A percentile compares a stretch with the other conserved stretches of the same genome.
phyloP scores from a whole-genome alignment of 805 yeast species.

The Tetrapisispora arboricola region DNA sequence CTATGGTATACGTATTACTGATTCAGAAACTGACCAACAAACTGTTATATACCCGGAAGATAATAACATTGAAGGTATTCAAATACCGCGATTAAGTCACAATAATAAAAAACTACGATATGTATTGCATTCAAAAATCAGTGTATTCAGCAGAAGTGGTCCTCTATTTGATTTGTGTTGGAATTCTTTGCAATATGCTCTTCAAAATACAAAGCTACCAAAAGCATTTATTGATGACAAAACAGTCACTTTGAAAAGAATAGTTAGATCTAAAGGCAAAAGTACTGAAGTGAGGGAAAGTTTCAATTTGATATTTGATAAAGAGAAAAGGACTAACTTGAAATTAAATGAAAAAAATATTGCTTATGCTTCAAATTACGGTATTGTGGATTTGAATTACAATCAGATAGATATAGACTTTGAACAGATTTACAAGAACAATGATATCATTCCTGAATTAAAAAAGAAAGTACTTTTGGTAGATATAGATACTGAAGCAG shows the following conservation, averaged over 20 bases:
- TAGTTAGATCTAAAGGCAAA: constrained; percentile 42
- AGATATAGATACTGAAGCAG: constrained; percentile 80
- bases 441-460: constrained; percentile 7
- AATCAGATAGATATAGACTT: constrained; percentile 14
- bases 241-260: constrained; percentile 40
- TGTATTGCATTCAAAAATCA: constrained; percentile 61
- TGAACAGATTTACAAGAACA: constrained; percentile 26
- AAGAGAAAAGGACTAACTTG: constrained; percentile 31
- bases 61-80: constrained; percentile 13
- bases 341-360: constrained; percentile 30
- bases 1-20: constrained; percentile 38
- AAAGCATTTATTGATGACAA: constrained; percentile 55
- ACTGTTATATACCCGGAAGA: constrained; percentile 38
- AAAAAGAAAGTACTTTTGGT: constrained; percentile 41
- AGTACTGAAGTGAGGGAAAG: constrained; percentile 37
- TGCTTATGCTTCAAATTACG: constrained; percentile 44
- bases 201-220: constrained; percentile 54
- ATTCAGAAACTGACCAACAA: constrained; percentile 39
- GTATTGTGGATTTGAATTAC: constrained; percentile 38
- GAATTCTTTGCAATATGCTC: constrained; percentile 54
- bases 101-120: constrained; percentile 39
- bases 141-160: constrained; percentile 72
- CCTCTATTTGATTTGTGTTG: constrained; percentile 73
- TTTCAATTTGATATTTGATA: constrained; percentile 47
- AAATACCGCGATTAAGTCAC: not conserved